Conservation (phyloP, 2,329 filamentous ascomycete species). For the Hansfordia pulvinata region DNA sequence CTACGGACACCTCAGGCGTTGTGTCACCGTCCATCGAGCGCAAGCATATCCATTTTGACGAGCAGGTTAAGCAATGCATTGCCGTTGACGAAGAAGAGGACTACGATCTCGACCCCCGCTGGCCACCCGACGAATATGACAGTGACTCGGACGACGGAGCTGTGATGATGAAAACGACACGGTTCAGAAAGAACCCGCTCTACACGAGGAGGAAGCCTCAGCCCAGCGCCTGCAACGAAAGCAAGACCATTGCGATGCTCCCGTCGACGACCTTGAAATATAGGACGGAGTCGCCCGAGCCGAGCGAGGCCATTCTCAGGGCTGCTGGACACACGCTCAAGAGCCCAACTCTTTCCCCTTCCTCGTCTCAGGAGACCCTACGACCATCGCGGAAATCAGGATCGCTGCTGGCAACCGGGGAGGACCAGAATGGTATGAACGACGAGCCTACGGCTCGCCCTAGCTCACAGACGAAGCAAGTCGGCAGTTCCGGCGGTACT, state of each 20-base stretch:
- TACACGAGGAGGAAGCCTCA: slow-evolving; percentile 26
- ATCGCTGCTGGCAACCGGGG: slow-evolving; percentile 50
- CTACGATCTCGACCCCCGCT: slow-evolving; percentile 47
- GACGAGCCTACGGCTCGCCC: too few relatives aligned
- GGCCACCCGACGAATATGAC: slow-evolving; percentile 32
- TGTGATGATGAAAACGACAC: slow-evolving; percentile 67
- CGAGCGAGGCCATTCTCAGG: slow-evolving; percentile 46
- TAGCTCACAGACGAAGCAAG: too few relatives aligned
- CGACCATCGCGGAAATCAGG: slow-evolving; percentile 55
- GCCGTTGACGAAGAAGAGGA: slow-evolving; percentile 78
- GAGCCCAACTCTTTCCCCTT: slow-evolving; percentile 48
- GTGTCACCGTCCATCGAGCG: slow-evolving; percentile 49
- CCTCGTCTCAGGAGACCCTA: slow-evolving; percentile 72
- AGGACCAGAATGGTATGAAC: slow-evolving; percentile 44
- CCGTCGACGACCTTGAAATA: slow-evolving; percentile 83
- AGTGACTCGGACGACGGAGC: slow-evolving; percentile 64
- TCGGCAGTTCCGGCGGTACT: slow-evolving; percentile 10
- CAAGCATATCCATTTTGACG: slow-evolving; percentile 91
- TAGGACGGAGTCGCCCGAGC: slow-evolving; percentile 61
- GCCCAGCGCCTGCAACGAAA: slow-evolving; percentile 41
- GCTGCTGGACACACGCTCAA: slow-evolving; percentile 34
- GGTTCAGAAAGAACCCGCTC: slow-evolving; percentile 41
- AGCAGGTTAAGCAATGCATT: slow-evolving; percentile 91
- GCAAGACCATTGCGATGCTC: slow-evolving; percentile 77
- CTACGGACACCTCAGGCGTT: slow-evolving; percentile 57